Evolutionary conservation across 2,329 filamentous ascomycete genomes (phyloP), one percentile per base, ranked within the genome.

Genomic region (Claviceps pusilla): DNA sequence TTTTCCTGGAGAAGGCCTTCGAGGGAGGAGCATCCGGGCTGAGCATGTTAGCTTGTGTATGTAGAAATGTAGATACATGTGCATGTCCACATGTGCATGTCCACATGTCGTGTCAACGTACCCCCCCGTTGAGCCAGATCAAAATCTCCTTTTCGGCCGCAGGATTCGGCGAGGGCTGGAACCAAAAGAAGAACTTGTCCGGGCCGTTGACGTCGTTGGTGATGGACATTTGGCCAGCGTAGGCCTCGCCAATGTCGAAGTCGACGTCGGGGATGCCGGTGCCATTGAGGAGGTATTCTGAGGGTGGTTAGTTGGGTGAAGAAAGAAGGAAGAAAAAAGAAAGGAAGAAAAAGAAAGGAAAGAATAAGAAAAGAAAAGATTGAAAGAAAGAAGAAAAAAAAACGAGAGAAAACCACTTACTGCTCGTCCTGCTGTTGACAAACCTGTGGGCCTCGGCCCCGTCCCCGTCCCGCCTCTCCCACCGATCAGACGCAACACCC

Each of bases 1-100:
- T 89, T 90, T 61, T 91, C 87, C 50, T 87, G 84, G 7, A 91
- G 65, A 1, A 90, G 71, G 7, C 84, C 86, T 60, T 82, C 76
- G 9, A 87, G 73, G 1, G 82, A 86, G 39, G 73, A 74, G 60
- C 76, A 80, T 28, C 76, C 77, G 16, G 77, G 77, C 51, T 58
- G 33, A 31, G 28, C 4, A 3, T 4, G 12, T 47, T 14, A 47
- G 45, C 28, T 47, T 48, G 9, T 29, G 9, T 33, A 10, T 48
- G 16, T 16, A 10, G 4, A 14, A 16, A 5, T 48, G 29, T 33
- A 3, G 33, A 10, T 35, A 3, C 35, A 10, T 35, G 29, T 19
- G 46, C 7, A 7, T 10, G 7, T 12, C 7, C 7, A 45, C 31
- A 46, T 46, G 19, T 28, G 24, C 6, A 9, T 9, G 19, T 24